Base-by-base conservation (phyloP, 1,284 basidiomycete species). In the Takashimella tepidaria region DNA sequence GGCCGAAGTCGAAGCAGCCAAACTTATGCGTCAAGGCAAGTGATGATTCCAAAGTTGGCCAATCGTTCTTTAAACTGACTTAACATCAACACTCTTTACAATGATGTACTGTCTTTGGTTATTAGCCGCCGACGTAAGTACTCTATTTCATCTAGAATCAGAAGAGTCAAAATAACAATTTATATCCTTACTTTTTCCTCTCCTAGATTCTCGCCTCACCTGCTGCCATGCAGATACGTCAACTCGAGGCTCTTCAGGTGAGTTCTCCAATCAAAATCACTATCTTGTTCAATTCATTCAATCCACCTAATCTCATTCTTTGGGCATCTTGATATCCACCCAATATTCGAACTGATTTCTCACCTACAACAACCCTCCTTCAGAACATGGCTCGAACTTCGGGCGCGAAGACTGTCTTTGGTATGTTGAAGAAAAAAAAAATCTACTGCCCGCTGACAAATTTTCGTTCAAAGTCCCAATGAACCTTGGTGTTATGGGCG, bases 211-310 rank as follows among this genome's bases (percentile, higher is more conserved):
- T 95, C 65, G 89, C 90, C 12, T 87, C 85, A 6, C 92, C 91
- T 19, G 91, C 92, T 22, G 93, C 92, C 55, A 96, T 98, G 90
- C 92, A 96, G 77, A 97, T 97, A 72, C 82, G 93, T 59, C 91
- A 95, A 72, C 83, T 97, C 61, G 92, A 96, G 76, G 90, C 92
- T 41, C 77, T 91, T 66, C 81, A 84, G 81, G 43, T 37, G 16
- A 37, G 31, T 37, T n/a, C 31, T 8, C 31, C 31, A 37, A 16
- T 8, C 31, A 37, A 37, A n/a, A n/a, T n/a, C n/a, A n/a, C n/a
- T n/a, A n/a, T n/a, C n/a, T n/a, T n/a, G n/a, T n/a, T n/a, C n/a
- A n/a, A n/a, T n/a, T n/a, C n/a, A n/a, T n/a, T n/a, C n/a, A n/a
- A n/a, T n/a, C n/a, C n/a, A n/a, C n/a, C n/a, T n/a, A n/a, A n/a